Base-by-base conservation (phyloP, 352 stramenopile species). In the Phytophthora litchii region DNA sequence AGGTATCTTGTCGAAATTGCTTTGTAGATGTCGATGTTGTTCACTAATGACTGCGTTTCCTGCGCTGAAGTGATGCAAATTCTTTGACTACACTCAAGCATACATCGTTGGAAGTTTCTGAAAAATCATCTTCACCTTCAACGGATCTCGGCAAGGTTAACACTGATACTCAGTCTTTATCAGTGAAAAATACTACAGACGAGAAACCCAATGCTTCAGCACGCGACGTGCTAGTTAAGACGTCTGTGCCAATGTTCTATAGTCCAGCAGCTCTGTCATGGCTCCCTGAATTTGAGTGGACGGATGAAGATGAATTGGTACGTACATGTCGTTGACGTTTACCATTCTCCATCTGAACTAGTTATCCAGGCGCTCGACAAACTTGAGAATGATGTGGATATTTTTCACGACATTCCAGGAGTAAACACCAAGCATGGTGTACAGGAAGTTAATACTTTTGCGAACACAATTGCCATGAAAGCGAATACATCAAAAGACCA, bases 201-300 rank as follows among this genome's bases (percentile, higher is more conserved):
- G 20, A 54, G 20, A 42, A 42, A 14, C 4, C 19, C 13, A 19
- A 32, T 40, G n/a, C 34, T 3, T 11, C 36, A 29, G 0, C 16
- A 34, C 37, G 47, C 21, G 20, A 40, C 49, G 10, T 9, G 17
- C 36, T 12, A 13, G 2, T 6, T 29, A 62, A 36, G 34, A 50
- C 43, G 16, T 3, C 11, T 48, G 7, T 10, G 14, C 14, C 21
- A 13, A 32, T 36, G 46, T 50, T 54, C 64, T 19, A 53, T 31
- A 4, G 21, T 38, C n/a, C 56, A 65, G 6, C 31, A 44, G 6
- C 41, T 13, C 13, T 67, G 27, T 50, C 54, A 17, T 69, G 53
- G 40, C 29, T 86, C 8, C 80, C 75, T 9, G 65, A 83, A 34
- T 44, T 89, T 43, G 57, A 74, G 21, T 89, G 79, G 79, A 89